Base-by-base conservation (phyloP, 73 alveolate species). In the Urostyla sp. region DNA sequence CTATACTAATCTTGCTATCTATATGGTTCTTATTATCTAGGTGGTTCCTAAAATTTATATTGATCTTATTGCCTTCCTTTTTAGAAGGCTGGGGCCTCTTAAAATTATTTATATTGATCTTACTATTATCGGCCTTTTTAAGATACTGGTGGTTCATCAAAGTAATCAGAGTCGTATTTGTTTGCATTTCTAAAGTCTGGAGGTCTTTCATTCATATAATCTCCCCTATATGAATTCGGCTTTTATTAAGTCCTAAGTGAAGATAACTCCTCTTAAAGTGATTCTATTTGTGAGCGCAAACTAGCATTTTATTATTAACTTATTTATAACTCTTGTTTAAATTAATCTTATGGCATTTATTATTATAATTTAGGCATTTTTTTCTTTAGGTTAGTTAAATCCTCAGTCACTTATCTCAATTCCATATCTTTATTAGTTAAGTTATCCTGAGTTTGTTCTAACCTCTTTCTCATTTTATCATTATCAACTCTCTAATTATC, bases 401-500 rank as follows among this genome's bases (percentile, higher is more conserved):
- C 90, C 16, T 63, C 78, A 21, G 44, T 59, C 40, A 80, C 24
- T n/a, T 80, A 45, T 32, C 40, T 28, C 13, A 66, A 38, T 35
- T 58, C 63, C n/a, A 49, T 1, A 21, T 84, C 92, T 32, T 75
- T 84, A 16, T 56, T 50, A 23, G 66, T 37, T 20, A 73, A 34
- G 15, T 54, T 43, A 48, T 84, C 92, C 61, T 46, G 75, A 15
- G 50, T 0, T 34, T 57, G 51, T 10, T 51, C 72, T 10, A 36
- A 24, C 43, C 44, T 84, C 73, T 60, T 84, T 44, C 72, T 75
- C 7, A 5, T 15, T 50, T 84, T 69, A 8, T 84, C 85, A 20
- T 49, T 10, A 23, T 84, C 92, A 40, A 44, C n/a, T 38, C 84
- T 84, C 72, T 73, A n/a, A 16, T 36, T 38, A 51, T 84, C 92